Conservation (phyloP, 1,284 basidiomycete genomes). For the Farysia itapuensis region DNA sequence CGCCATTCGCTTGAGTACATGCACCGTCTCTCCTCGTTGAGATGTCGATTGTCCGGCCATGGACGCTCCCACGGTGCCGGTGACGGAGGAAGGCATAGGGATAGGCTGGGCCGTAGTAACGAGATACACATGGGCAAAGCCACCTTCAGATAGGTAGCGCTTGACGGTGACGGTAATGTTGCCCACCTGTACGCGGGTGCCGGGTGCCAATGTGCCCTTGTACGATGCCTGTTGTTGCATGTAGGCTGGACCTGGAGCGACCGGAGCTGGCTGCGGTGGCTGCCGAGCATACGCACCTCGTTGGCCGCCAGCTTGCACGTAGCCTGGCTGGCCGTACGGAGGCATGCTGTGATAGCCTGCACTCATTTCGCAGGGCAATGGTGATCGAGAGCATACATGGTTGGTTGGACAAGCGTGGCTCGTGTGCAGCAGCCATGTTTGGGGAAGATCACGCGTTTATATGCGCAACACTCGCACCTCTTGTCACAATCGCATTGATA, state of each 20-base stretch:
- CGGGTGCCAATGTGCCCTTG: constrained; percentile 62
- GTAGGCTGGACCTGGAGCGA: constrained; percentile 4
- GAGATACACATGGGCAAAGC: constrained; percentile 97
- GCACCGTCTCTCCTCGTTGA: constrained; percentile 68
- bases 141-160: constrained; percentile 91
- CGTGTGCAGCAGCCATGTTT: too few relatives aligned
- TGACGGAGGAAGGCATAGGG: constrained; percentile 44
- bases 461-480: too few relatives aligned
- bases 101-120: constrained; percentile 83
- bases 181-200: constrained; percentile 87
- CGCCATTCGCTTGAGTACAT: constrained; percentile 95
- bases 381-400: too few relatives aligned
- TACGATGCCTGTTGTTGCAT: constrained; percentile 25
- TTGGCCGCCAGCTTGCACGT: constrained; percentile 7
- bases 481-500: too few relatives aligned
- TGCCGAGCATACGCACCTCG: constrained; percentile 1
- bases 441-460: too few relatives aligned
- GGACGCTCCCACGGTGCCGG: constrained; percentile 17
- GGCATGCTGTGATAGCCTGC: constrained; percentile 14
- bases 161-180: constrained; percentile 83
- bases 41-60: constrained; percentile 23
- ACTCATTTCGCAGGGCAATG: too few relatives aligned
- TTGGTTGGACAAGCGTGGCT: too few relatives aligned
- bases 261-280: too few relatives aligned
- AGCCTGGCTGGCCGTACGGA: constrained; percentile 24